Percentiles rank a stretch among this genome's conserved stretches.
phyloP scores from a whole-genome alignment of 768 basidiomycete species.

The Termitomyces titanicus region DNA sequence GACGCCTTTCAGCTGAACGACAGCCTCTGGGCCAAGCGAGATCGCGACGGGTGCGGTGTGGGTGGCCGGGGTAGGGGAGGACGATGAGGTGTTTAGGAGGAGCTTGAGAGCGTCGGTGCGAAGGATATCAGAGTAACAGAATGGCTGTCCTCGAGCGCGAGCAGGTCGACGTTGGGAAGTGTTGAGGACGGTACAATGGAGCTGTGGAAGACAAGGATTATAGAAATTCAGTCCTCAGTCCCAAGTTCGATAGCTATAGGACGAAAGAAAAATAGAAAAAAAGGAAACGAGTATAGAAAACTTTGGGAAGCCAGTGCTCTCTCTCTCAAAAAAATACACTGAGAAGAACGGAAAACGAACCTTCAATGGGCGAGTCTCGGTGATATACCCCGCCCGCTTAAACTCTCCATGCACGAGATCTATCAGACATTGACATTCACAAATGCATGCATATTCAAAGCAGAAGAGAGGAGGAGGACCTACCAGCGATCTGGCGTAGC shows the following conservation, averaged over 20 bases:
- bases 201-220: conserved; percentile 28
- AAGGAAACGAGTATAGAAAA: neutral
- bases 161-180: conserved; percentile 14
- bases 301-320: no score
- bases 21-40: neutral
- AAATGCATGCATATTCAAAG: neutral
- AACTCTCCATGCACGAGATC: conserved; percentile 41
- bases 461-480: neutral
- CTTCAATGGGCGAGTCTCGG: conserved; percentile 47
- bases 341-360: conserved; percentile 22
- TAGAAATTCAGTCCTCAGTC: no score
- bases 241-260: no score
- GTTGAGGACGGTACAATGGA: conserved; percentile 21
- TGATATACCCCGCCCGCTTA: conserved; percentile 37
- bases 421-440: conserved; percentile 17
- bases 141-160: conserved; percentile 10
- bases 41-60: neutral
- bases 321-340: no score
- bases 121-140: conserved; percentile 18
- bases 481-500: conserved; percentile 29
- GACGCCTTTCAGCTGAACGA: neutral
- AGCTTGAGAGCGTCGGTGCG: neutral
- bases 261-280: no score
- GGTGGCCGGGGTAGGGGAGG: neutral
- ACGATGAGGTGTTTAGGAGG: no score